These are phyloP conservation scores for Drechslera avenae DNA, from an alignment of 2,329 filamentous ascomycete species.

Conservation along the genomic window DNA sequence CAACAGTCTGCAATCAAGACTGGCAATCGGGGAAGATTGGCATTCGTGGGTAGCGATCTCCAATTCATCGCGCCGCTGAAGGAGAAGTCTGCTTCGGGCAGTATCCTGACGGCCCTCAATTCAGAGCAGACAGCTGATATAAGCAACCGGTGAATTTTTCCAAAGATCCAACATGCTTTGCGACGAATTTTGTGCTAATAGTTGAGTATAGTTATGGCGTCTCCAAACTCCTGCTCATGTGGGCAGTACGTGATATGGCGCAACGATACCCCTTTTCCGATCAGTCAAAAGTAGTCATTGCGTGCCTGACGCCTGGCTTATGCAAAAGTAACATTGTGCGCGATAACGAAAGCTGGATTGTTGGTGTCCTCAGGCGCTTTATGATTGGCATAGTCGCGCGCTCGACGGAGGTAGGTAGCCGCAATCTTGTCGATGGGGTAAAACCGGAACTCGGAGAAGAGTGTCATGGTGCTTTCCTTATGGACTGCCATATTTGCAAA, in stretches of 20 bases:
- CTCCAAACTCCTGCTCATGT: slow-evolving; percentile 38
- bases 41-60: slow-evolving; percentile 38
- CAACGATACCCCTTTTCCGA: slow-evolving; percentile 15
- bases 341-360: slow-evolving; percentile 19
- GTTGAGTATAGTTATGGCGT: slow-evolving; percentile 21
- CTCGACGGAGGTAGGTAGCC: slow-evolving; percentile 27
- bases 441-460: slow-evolving; percentile 18
- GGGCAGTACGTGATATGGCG: slow-evolving; percentile 30
- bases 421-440: slow-evolving; percentile 26
- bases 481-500: slow-evolving; percentile 23
- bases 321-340: slow-evolving; percentile 36
- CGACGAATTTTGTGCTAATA: background rate
- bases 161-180: too few relatives aligned
- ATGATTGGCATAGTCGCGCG: slow-evolving; percentile 20
- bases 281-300: slow-evolving; percentile 35
- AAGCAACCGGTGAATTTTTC: background rate
- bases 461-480: slow-evolving; percentile 28
- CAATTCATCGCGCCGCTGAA: slow-evolving; percentile 29
- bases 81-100: slow-evolving; percentile 16
- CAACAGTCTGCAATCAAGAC: slow-evolving; percentile 21
- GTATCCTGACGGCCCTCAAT: slow-evolving; percentile 31
- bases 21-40: slow-evolving; percentile 23
- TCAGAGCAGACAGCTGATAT: slow-evolving; percentile 15
- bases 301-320: slow-evolving; percentile 33
- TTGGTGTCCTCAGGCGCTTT: background rate